Percentiles rank a stretch among this genome's conserved stretches.
Evolutionary conservation across 225 moss, liverwort and hornwort species (phyloP).

Genomic region (Physcomitrellopsis africana): DNA sequence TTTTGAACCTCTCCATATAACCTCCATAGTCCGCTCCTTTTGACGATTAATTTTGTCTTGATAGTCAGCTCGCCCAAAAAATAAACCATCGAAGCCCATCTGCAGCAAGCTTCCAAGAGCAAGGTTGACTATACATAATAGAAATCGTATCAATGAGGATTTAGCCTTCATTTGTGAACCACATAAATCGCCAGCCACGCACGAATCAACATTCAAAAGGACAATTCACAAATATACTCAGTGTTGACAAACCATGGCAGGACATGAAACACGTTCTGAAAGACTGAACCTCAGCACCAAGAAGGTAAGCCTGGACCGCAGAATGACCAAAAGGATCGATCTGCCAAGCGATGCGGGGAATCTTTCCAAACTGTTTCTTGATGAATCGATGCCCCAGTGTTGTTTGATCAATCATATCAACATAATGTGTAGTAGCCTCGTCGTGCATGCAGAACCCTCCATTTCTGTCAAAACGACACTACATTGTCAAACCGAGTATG

Average conservation of each 20-base stretch:
- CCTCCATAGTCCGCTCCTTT: slow-evolving; percentile 65
- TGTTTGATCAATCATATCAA: slow-evolving; percentile 80
- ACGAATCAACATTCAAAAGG: background rate
- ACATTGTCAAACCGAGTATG: background rate
- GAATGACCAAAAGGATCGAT: slow-evolving; percentile 87
- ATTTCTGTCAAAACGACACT: slow-evolving; percentile 48
- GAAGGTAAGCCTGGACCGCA: slow-evolving; percentile 73
- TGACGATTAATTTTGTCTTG: slow-evolving; percentile 61
- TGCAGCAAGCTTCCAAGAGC: slow-evolving; percentile 31
- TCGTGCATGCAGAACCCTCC: slow-evolving; percentile 82
- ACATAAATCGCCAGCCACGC: background rate
- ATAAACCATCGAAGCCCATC: slow-evolving; percentile 75
- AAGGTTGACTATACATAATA: background rate
- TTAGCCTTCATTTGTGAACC: no score
- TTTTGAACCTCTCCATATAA: slow-evolving; percentile 74
- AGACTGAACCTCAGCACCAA: slow-evolving; percentile 58
- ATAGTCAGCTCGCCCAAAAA: slow-evolving; percentile 73
- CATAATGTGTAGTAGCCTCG: slow-evolving; percentile 68
- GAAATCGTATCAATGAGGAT: background rate
- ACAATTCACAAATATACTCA: background rate
- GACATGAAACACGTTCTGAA: no score
- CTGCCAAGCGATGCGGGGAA: slow-evolving; percentile 74
- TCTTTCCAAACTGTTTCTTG: slow-evolving; percentile 59
- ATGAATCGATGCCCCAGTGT: slow-evolving; percentile 71
- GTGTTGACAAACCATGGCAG: background rate